Evolutionary conservation across 257 asterid genomes (phyloP), one percentile per base, ranked within the genome.

Genomic region (Solanum verrucosum): DNA sequence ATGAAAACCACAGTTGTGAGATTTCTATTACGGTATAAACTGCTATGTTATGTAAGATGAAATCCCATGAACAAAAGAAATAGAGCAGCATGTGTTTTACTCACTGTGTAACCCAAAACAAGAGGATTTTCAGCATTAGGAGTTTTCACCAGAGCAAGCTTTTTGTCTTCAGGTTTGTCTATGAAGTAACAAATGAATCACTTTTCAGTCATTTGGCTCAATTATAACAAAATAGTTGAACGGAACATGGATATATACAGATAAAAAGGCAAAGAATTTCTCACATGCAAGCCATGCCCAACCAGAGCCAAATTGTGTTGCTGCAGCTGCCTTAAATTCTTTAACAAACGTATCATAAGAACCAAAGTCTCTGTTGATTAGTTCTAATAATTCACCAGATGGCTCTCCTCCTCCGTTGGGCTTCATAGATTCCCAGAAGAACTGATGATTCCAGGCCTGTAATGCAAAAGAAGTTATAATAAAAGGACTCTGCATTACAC

Each of bases 231-330:
- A 49, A 18, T 18, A 31, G 70, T 29, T 49, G 1, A 25, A 82
- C 4, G 31, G 27, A 42, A 11, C 49, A 42, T 42, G 0, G 49
- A 42, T 42, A 0, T 42, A 42, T 10, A 4, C 49, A 42, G 49
- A 42, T 42, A 42, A 42, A 42, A 11, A 42, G 79, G 84, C 20
- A 40, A 67, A 87, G 81, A 88, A 70, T 87, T 98, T 93, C 92
- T 93, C 91, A 97, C 99, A 97, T 2, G 93, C 98, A 79, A 97
- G 98, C 99, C 99, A 97, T 87, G 98, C 96, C 99, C 99, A 97
- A 88, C 99, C 98, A 38, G 98, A 97, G 63, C 98, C 99, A 87
- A 94, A 96, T 83, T 97, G 99, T 23, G 98, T 95, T 25, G 95
- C 92, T 79, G 98, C 99, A 87, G 98, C 99, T 49, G 96, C 90